Base-by-base conservation (phyloP, 169 alveolate species). In the Eimeria sp. region DNA sequence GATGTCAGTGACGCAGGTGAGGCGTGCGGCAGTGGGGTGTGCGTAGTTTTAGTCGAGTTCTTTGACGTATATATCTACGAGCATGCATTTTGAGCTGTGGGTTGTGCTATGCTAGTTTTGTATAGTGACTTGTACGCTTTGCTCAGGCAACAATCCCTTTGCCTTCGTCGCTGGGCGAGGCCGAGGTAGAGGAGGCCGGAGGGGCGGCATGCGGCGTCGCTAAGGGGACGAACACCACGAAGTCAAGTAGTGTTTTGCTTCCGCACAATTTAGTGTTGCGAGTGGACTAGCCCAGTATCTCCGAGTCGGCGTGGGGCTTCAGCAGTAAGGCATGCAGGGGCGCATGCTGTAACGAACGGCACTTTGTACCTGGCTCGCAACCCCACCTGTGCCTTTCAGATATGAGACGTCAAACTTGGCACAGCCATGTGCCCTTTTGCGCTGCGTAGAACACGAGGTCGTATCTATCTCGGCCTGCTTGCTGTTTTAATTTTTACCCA, bases 181-280 rank as follows among this genome's bases (percentile, higher is more conserved):
- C 78, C 91, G 91, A 85, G 91, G 91, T 13, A 76, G 91, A 18
- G 91, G 91, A 33, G 91, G 91, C 78, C 77, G 91, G 77, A 54
- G 91, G 78, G 91, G 91, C 56, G 78, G 78, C 77, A 58, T 60
- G 76, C 52, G 91, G 62, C 91, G 91, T n/a, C 91, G 91, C 25
- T 85, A 58, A 37, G 23, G 58, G 60, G 62, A 14, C 0, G 85
- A 16, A 20, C 30, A 14, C 62, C 85, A 43, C 30, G 60, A 23
- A 76, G 40, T 43, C 37, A 37, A 40, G 77, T 68, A 27, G 77
- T 30, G 77, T 23, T 64, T 64, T 23, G 74, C n/a, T 68, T 68
- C 46, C 30, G 77, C 46, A 68, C 46, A n/a, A 68, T n/a, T n/a
- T 68, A n/a, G 18, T 27, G 49, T 49, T n/a, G 77, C 46, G 46